A percentile compares a stretch with the other conserved stretches of the same genome.
These are phyloP conservation scores for Komagataella pseudopastoris DNA, from an alignment of 805 yeast species.

Conservation along the genomic window DNA sequence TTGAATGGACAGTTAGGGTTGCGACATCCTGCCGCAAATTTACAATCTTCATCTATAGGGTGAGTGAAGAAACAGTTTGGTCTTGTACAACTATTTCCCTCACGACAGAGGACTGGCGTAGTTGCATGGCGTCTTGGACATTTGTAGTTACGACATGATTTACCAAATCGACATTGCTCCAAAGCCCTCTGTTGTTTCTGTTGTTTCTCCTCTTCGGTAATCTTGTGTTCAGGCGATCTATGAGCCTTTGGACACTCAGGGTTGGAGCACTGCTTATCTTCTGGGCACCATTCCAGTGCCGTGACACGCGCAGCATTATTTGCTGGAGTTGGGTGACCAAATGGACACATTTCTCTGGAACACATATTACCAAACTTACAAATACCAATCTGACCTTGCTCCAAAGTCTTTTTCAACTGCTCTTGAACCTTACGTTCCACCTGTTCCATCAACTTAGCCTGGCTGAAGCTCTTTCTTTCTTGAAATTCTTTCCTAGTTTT, in stretches of 20 bases:
- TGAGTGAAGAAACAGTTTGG: slow-evolving; percentile 75
- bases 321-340: slow-evolving; percentile 87
- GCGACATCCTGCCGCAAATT: slow-evolving; percentile 64
- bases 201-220: slow-evolving; percentile 8
- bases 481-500: slow-evolving; percentile 26
- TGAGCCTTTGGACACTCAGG: slow-evolving; percentile 61
- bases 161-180: slow-evolving; percentile 76
- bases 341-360: slow-evolving; percentile 68
- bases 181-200: slow-evolving; percentile 35
- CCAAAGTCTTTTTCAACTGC: slow-evolving; percentile 12
- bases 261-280: slow-evolving; percentile 51
- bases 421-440: slow-evolving; percentile 19
- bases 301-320: slow-evolving; percentile 61
- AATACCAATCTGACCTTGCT: slow-evolving; percentile 23
- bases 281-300: slow-evolving; percentile 64
- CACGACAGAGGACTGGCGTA: slow-evolving; percentile 62
- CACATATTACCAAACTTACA: slow-evolving; percentile 74
- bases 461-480: slow-evolving; percentile 6
- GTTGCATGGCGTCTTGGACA: slow-evolving; percentile 84
- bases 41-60: slow-evolving; percentile 69
- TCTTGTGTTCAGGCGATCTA: slow-evolving; percentile 51
- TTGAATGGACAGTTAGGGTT: slow-evolving; percentile 58
- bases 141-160: slow-evolving; percentile 58
- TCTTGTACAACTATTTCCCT: slow-evolving; percentile 67
- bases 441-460: slow-evolving; percentile 25